Conservation (phyloP, 2,329 filamentous ascomycete species). For the Nigrospora oryzae region DNA sequence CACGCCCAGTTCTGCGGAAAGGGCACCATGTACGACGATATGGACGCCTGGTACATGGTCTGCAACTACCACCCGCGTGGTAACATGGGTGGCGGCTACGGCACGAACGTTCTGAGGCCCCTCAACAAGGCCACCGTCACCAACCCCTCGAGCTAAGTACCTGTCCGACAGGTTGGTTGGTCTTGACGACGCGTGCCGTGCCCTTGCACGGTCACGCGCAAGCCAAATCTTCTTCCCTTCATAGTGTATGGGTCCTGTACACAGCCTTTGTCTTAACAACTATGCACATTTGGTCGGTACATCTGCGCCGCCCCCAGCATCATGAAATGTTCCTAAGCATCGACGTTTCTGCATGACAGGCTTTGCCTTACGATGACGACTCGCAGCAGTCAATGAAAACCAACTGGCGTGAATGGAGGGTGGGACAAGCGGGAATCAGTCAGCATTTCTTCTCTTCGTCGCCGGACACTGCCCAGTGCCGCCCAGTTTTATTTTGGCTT, state of each 20-base stretch:
- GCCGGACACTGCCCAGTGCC: no score
- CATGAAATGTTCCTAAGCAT: background rate
- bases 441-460: no score
- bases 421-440: no score
- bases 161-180: background rate
- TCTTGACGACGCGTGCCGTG: conserved; percentile 2
- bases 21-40: conserved; percentile 33
- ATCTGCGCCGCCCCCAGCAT: background rate
- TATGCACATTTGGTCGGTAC: conserved; percentile 2
- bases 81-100: conserved; percentile 44
- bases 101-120: conserved; percentile 37
- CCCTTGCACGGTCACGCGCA: conserved; percentile 1
- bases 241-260: conserved; percentile 3
- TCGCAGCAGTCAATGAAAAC: no score
- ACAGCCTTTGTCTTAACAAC: conserved; percentile 3
- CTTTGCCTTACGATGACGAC: conserved; percentile 6
- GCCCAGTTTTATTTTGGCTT: no score
- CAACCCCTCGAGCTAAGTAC: background rate
- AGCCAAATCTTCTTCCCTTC: conserved; percentile 3
- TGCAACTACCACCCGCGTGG: conserved; percentile 77
- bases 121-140: conserved; percentile 21
- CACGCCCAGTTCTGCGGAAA: conserved; percentile 43
- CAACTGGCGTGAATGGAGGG: no score
- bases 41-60: conserved; percentile 67
- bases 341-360: conserved; percentile 3